Evolutionary conservation across 257 asterid genomes (phyloP).

Genomic region (Thymus mandschuricus): DNA sequence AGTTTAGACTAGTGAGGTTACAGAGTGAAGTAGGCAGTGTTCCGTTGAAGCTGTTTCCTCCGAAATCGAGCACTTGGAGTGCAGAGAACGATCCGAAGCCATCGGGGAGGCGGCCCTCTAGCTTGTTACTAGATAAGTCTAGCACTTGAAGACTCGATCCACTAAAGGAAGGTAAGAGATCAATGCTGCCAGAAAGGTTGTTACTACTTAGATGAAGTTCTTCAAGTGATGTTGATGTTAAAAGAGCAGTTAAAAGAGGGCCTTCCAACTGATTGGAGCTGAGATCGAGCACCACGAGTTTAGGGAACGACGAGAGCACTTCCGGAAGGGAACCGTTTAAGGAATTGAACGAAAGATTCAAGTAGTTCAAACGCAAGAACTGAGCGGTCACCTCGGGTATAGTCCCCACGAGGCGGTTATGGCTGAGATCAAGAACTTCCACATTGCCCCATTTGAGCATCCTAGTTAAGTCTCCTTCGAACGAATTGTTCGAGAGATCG

Average conservation of each 20-base stretch:
- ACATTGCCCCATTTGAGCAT: slow-evolving; percentile 87
- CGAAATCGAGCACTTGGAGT: slow-evolving; percentile 61
- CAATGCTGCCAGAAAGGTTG: slow-evolving; percentile 59
- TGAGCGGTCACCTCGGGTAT: slow-evolving; percentile 81
- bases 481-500: slow-evolving; percentile 78
- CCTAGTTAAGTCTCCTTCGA: slow-evolving; percentile 70
- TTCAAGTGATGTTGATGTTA: slow-evolving; percentile 59
- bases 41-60: slow-evolving; percentile 77
- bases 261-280: slow-evolving; percentile 79
- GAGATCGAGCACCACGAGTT: slow-evolving; percentile 70
- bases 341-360: slow-evolving; percentile 71
- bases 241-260: slow-evolving; percentile 58
- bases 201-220: slow-evolving; percentile 76
- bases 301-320: slow-evolving; percentile 65
- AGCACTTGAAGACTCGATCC: slow-evolving; percentile 58
- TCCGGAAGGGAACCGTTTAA: slow-evolving; percentile 67
- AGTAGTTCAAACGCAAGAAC: slow-evolving; percentile 71
- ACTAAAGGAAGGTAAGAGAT: slow-evolving; percentile 48
- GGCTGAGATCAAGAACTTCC: slow-evolving; percentile 84
- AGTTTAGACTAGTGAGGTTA: slow-evolving; percentile 49
- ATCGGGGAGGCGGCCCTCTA: slow-evolving; percentile 65
- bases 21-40: slow-evolving; percentile 67
- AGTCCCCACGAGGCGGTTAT: slow-evolving; percentile 65
- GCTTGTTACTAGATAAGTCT: slow-evolving; percentile 72
- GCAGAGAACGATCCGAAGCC: slow-evolving; percentile 57